Evolutionary conservation across 257 asterid genomes (phyloP), one percentile per base, ranked within the genome.

Genomic region (Lithospermum erythrorhizon): DNA sequence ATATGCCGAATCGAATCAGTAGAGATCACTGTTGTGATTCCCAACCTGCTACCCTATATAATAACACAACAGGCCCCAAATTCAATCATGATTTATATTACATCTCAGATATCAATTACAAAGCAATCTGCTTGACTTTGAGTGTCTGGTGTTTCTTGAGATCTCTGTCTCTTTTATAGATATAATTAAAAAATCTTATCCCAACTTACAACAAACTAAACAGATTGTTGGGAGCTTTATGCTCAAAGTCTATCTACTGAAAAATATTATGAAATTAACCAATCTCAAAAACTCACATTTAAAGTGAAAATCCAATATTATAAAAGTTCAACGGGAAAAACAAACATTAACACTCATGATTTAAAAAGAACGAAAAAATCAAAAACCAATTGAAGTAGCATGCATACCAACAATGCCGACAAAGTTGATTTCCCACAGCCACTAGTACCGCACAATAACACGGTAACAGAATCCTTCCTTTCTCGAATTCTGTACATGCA

Each of bases 391-490:
- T 41, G 49, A 41, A 41, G 17, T 8, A 41, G 16, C 49, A 41
- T 53, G 7, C 53, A 59, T 65, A 86, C 95, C 86, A 86, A 83
- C 78, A 86, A 80, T 27, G 95, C 91, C 53, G 95, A 86, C 61
- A 86, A 79, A 57, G 95, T 86, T 66, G 95, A 86, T 71, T 86
- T 86, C 55, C 95, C 95, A 63, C 95, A 86, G 63, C 91, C 95
- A 72, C 95, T 81, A 4, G 95, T 79, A 65, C 95, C 95, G 69
- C 95, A 86, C 67, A 83, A 80, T 57, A 83, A 68, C 66, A 86
- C 78, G 16, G 91, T 86, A 62, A 86, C 76, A 55, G 91, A 86
- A 65, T 86, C 91, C 80, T 81, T 86, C 63, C 91, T 78, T 76
- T 86, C 95, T 65, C 82, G 78, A 68, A 86, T 78, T 72, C 95